Base-by-base conservation (phyloP, 2,329 filamentous ascomycete species). In the Paracamarosporium sp. region DNA sequence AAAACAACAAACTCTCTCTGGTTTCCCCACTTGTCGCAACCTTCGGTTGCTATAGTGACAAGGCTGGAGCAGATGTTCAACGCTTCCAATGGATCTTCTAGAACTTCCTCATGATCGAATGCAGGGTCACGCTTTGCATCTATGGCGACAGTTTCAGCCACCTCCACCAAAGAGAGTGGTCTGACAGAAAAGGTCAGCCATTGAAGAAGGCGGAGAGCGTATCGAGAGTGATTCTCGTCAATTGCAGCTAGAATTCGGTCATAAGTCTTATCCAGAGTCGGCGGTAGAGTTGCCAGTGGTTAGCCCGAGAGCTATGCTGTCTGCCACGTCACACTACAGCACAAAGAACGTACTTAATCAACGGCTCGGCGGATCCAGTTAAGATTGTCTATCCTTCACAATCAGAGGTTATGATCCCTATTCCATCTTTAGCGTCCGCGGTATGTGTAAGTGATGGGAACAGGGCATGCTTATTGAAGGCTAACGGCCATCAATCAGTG, bases 71-170 rank as follows among this genome's bases (percentile, higher is more conserved):
- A 73, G 58, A 68, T 57, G n/a, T 31, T 53, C 24, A 65, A 43
- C 20, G 64, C 55, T 31, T 68, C 67, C 31, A 54, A 33, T 1
- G 70, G 66, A 56, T 75, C 70, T 35, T 66, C 57, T 13, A 73
- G 48, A 25, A 72, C 55, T 24, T 64, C 59, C 28, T 74, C 65
- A 3, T 55, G 55, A n/a, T 76, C 64, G 43, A 76, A 73, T 8
- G 48, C 50, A 22, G 64, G 59, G 25, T 54, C 30, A 8, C 22
- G 28, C n/a, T 68, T 58, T 2, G 63, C 33, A 35, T 73, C 59
- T 2, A 63, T 48, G n/a, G 58, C 60, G 4, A 57, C 28, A 6
- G 53, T 31, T 41, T 63, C 58, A 11, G 50, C 48, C 8, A 57
- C 33, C 35, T 63, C 59, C 1, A 55, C 36, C 27, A 61, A n/a